Evolutionary conservation across 495 filamentous ascomycete species (phyloP).

Genomic region (Penicillium atrosanguineum): DNA sequence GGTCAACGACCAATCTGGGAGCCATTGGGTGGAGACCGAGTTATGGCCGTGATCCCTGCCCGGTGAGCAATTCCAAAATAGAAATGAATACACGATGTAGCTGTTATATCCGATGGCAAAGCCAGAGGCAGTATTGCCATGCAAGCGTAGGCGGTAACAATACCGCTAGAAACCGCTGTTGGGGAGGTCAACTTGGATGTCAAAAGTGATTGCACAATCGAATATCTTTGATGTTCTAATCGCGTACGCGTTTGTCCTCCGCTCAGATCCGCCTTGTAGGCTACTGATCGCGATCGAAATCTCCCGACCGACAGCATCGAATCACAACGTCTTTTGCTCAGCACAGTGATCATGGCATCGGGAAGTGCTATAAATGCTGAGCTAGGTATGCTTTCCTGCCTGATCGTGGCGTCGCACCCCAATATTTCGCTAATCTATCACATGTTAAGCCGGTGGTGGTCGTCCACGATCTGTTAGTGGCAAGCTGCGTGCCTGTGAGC

Average conservation of each 20-base stretch:
- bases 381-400: no score
- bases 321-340: background rate
- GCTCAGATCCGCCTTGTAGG: background rate
- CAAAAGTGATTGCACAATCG: no score
- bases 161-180: no score
- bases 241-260: background rate
- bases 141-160: background rate
- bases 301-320: background rate
- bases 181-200: no score
- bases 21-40: constrained; percentile 73
- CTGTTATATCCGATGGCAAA: background rate
- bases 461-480: background rate
- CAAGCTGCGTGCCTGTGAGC: constrained; percentile 9
- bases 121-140: background rate
- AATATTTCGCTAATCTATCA: background rate
- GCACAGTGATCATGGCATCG: background rate
- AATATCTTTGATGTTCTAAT: background rate
- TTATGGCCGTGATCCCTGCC: constrained; percentile 65
- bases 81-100: background rate
- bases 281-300: background rate
- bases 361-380: no score
- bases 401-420: background rate
- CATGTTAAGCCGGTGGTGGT: background rate
- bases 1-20: constrained; percentile 39
- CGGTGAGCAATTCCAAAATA: background rate